Conservation (phyloP, 164 flowering plant genomes). For the Aristolochia fimbriata region DNA sequence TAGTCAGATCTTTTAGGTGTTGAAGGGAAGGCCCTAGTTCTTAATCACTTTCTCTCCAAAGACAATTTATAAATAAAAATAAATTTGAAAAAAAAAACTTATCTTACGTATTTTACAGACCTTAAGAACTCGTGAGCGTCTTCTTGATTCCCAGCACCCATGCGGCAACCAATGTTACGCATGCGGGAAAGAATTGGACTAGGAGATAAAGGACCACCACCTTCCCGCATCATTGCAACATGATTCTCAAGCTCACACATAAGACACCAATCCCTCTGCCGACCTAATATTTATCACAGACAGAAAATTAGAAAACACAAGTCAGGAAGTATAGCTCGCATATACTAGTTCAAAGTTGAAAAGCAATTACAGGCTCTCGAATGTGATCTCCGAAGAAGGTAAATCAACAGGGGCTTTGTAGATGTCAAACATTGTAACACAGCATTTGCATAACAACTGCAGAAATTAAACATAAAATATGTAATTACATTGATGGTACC, state of each 20-base stretch:
- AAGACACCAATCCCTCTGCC: conserved; percentile 68
- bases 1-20: background rate
- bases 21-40: background rate
- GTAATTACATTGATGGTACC: background rate
- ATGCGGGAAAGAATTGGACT: conserved; percentile 49
- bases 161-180: conserved; percentile 45
- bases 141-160: conserved; percentile 89
- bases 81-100: too few relatives aligned
- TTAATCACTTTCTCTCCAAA: too few relatives aligned
- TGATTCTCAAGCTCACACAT: conserved; percentile 80
- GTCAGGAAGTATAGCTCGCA: background rate
- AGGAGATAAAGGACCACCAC: conserved; percentile 60
- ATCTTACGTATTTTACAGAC: conserved; percentile 17
- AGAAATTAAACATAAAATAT: conserved; percentile 2
- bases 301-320: background rate
- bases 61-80: too few relatives aligned
- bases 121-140: conserved; percentile 96
- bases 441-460: conserved; percentile 96
- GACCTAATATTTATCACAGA: conserved; percentile 28
- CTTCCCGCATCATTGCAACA: conserved; percentile 44
- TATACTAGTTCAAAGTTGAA: background rate
- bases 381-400: conserved; percentile 62
- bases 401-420: conserved; percentile 69
- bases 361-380: conserved; percentile 49
- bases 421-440: conserved; percentile 75